phyloP scores from a whole-genome alignment of 2,329 filamentous ascomycete species.

The Pseudocercospora vitis region DNA sequence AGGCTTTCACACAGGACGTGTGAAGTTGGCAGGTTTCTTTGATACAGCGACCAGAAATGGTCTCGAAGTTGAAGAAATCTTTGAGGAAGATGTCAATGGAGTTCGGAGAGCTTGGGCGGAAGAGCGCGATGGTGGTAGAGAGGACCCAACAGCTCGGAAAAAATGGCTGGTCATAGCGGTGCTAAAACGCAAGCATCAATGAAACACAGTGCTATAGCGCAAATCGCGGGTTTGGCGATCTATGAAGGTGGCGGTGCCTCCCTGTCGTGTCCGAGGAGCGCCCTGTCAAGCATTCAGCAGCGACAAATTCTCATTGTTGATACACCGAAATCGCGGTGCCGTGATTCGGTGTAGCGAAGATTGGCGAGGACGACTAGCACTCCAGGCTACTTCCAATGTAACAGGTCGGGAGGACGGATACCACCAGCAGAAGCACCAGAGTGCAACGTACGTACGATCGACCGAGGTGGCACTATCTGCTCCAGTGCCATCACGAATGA shows the following conservation, averaged over 20 bases:
- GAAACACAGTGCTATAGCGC: not conserved
- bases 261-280: no score
- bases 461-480: no score
- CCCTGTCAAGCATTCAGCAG: no score
- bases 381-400: no score
- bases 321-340: no score
- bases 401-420: no score
- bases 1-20: conserved; percentile 70
- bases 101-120: conserved; percentile 59
- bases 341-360: no score
- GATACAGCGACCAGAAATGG: conserved; percentile 53
- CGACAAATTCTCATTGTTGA: no score
- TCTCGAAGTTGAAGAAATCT: conserved; percentile 64
- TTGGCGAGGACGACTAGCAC: no score
- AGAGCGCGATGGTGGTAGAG: conserved; percentile 57
- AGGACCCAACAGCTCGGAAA: conserved; percentile 64
- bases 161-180: conserved; percentile 64
- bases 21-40: conserved; percentile 67
- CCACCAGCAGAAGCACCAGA: no score
- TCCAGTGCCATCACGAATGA: no score
- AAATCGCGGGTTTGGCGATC: not conserved
- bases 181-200: conserved; percentile 18
- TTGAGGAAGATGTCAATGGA: conserved; percentile 68
- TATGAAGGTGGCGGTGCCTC: not conserved
- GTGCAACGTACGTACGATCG: no score